These are phyloP conservation scores for Trypanosoma grayi DNA, from an alignment of 208 protist genomes.

Conservation along the genomic window DNA sequence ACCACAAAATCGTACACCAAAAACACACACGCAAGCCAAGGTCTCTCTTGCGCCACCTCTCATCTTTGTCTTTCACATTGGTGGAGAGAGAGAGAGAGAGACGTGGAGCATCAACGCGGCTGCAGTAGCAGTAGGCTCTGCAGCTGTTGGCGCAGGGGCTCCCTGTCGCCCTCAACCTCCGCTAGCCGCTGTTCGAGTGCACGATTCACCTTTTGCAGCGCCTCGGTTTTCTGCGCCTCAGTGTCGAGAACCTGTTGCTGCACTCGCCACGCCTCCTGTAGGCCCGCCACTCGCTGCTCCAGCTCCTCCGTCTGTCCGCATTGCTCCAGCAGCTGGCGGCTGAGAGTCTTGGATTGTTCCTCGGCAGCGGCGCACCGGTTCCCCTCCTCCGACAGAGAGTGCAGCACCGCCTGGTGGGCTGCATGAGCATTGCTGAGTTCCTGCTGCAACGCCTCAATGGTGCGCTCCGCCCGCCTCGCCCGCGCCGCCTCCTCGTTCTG, in stretches of 20 bases:
- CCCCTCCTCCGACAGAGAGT: constrained; percentile 6
- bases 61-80: neutral
- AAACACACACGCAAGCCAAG: no score
- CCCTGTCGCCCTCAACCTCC: constrained; percentile 65
- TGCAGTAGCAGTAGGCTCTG: constrained; percentile 46
- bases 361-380: constrained; percentile 12
- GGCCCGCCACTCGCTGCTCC: constrained; percentile 8
- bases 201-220: constrained; percentile 60
- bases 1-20: neutral
- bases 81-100: neutral
- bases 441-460: constrained; percentile 19
- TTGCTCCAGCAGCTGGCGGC: neutral
- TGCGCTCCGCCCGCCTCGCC: constrained; percentile 18
- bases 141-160: constrained; percentile 74
- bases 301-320: neutral
- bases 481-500: constrained; percentile 25
- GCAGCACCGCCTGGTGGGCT: constrained; percentile 10
- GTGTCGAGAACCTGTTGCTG: constrained; percentile 21
- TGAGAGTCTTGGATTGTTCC: constrained; percentile 6
- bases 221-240: constrained; percentile 45
- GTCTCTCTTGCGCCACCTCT: neutral
- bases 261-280: constrained; percentile 20
- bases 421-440: constrained; percentile 16
- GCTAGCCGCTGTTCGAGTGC: constrained; percentile 62
- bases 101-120: neutral